These are phyloP conservation scores for Geosmithia flava DNA, from an alignment of 2,329 filamentous ascomycete species.

Conservation along the genomic window DNA sequence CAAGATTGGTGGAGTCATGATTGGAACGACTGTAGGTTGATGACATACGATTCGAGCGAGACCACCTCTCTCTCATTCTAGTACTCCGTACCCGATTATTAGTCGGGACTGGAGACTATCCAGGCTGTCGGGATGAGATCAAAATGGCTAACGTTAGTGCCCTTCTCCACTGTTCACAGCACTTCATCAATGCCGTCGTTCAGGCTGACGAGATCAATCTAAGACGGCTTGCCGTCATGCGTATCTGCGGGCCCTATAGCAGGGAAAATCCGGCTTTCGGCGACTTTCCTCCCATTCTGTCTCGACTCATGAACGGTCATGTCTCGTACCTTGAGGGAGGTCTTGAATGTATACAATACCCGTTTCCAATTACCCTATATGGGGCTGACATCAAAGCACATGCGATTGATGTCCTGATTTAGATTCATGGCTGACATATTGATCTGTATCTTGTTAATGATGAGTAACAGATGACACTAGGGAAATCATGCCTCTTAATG, in stretches of 20 bases:
- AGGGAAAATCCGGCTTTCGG: constrained; percentile 36
- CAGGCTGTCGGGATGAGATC: too few species aligned
- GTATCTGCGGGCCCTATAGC: constrained; percentile 40
- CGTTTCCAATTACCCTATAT: constrained; percentile 33
- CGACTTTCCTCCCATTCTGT: constrained; percentile 39
- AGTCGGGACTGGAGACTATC: too few species aligned
- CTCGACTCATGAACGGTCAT: constrained; percentile 30
- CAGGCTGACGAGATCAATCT: constrained; percentile 36
- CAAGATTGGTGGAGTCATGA: constrained; percentile 33
- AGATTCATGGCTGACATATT: constrained; percentile 35
- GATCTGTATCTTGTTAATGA: constrained; percentile 4
- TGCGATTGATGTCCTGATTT: too few species aligned
- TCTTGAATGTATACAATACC: neutral
- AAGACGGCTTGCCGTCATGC: constrained; percentile 38
- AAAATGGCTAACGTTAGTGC: too few species aligned
- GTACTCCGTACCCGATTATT: too few species aligned
- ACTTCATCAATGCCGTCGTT: constrained; percentile 47
- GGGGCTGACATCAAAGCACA: too few species aligned
- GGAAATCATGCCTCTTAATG: constrained; percentile 25
- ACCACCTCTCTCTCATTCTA: too few species aligned
- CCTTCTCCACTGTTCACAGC: constrained; percentile 7
- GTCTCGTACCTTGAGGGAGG: neutral
- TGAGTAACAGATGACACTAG: constrained; percentile 22
- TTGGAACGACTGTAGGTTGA: constrained; percentile 30
- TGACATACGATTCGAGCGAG: too few species aligned